Evolutionary conservation across 2,329 filamentous ascomycete species (phyloP).

Genomic region (Pestalotiopsis sp.): DNA sequence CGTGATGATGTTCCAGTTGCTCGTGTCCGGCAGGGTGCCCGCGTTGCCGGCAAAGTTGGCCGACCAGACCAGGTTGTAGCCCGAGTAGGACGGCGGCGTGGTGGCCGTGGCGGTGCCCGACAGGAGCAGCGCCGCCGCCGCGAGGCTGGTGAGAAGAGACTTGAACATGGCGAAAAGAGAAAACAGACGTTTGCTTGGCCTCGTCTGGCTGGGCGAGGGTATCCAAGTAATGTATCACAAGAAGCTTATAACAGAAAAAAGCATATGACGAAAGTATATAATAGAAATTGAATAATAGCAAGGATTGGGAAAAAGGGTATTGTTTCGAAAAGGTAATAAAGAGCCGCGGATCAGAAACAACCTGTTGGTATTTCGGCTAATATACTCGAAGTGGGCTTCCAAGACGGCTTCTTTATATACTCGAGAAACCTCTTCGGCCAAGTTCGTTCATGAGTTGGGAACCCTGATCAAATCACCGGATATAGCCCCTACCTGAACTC

Average conservation of each 20-base stretch:
- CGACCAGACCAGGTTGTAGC: slow-evolving; percentile 8
- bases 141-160: slow-evolving; percentile 2
- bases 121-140: background rate
- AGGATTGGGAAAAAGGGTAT: background rate
- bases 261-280: background rate
- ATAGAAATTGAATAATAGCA: slow-evolving; percentile 2
- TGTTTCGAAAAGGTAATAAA: background rate
- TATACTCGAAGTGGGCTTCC: background rate
- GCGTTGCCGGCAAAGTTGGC: slow-evolving; percentile 5
- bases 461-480: background rate
- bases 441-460: background rate
- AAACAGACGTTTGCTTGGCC: background rate
- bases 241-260: too few species aligned
- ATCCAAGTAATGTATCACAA: too few species aligned
- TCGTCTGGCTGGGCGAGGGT: too few species aligned
- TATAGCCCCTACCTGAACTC: background rate
- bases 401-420: background rate
- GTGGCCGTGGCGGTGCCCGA: slow-evolving; percentile 6
- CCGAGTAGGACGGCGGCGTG: slow-evolving; percentile 8
- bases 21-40: background rate
- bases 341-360: background rate
- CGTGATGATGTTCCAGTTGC: slow-evolving; percentile 14
- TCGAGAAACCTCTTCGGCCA: background rate
- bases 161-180: background rate
- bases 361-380: background rate